Percentiles rank a stretch among this genome's conserved stretches.
These are phyloP conservation scores for Kwoniella sp. DNA, from an alignment of 768 basidiomycete genomes.

Conservation along the genomic window DNA sequence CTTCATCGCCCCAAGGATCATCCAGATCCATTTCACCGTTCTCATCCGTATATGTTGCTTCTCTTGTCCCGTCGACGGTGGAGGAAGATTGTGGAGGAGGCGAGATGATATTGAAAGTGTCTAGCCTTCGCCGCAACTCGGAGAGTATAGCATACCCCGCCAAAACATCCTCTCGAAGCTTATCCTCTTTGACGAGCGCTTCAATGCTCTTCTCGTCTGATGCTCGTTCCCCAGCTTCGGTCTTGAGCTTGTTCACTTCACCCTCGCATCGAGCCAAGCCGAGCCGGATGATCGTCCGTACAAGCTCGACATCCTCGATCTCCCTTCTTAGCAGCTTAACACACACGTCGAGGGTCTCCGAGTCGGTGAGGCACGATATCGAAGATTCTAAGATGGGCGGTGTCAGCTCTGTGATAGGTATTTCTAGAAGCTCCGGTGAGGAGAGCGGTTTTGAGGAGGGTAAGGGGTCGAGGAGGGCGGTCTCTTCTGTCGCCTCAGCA, in stretches of 20 bases:
- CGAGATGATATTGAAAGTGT: constrained; percentile 25
- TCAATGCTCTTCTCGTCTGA: neutral
- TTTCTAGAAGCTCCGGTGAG: constrained; percentile 8
- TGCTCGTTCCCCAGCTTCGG: neutral
- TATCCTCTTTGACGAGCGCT: constrained; percentile 5
- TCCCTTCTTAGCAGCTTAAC: constrained; percentile 5
- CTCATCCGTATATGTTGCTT: neutral
- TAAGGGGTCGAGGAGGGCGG: constrained; percentile 12
- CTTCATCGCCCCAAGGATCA: constrained; percentile 42
- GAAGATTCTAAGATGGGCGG: constrained; percentile 8
- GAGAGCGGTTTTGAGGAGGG: constrained; percentile 9
- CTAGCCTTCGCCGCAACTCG: constrained; percentile 58
- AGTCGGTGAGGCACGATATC: constrained; percentile 22
- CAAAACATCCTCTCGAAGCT: neutral
- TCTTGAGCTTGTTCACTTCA: constrained; percentile 7
- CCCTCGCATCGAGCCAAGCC: constrained; percentile 17
- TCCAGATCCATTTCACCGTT: constrained; percentile 35
- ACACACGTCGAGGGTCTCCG: constrained; percentile 15
- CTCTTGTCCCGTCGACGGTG: neutral
- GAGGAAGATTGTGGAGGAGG: neutral
- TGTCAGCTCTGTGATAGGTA: constrained; percentile 4
- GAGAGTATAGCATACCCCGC: constrained; percentile 1
- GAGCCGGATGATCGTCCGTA: constrained; percentile 10
- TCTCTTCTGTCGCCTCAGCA: neutral
- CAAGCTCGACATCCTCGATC: constrained; percentile 13